A percentile compares a stretch with the other conserved stretches of the same genome.
These are phyloP conservation scores for Byssochlamys sp. DNA, from an alignment of 2,329 filamentous ascomycete genomes.

Conservation along the genomic window DNA sequence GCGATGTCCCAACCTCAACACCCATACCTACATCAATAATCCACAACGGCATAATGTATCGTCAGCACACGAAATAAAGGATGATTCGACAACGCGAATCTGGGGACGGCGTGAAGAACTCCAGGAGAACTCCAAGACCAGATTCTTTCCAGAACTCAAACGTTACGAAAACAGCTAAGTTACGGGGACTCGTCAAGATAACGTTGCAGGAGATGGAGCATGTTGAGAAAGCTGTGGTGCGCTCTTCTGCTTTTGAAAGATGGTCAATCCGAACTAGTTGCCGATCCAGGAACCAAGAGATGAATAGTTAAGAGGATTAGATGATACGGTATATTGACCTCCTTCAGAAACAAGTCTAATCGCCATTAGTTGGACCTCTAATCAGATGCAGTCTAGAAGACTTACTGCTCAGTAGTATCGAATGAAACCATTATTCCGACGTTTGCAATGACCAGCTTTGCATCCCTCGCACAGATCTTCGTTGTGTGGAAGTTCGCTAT, in stretches of 20 bases:
- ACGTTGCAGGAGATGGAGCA: not conserved
- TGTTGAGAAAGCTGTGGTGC: not conserved
- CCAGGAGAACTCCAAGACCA: not conserved
- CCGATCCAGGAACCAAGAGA: no score
- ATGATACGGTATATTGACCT: no score
- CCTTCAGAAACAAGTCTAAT: no score
- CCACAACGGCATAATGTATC: not conserved
- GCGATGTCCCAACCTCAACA: not conserved
- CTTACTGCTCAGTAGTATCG: no score
- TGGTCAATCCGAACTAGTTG: no score
- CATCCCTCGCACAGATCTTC: conserved; percentile 23
- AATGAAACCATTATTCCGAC: no score
- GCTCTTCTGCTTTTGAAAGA: not conserved
- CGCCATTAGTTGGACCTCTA: no score
- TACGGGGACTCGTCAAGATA: not conserved
- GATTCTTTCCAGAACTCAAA: not conserved
- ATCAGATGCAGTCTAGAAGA: no score
- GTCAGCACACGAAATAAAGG: not conserved
- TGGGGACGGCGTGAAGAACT: not conserved
- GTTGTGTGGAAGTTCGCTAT: conserved; percentile 19
- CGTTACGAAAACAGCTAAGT: not conserved
- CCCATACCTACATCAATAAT: not conserved
- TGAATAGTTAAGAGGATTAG: no score
- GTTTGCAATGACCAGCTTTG: conserved; percentile 18
- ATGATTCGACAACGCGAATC: not conserved